A percentile compares a stretch with the other conserved stretches of the same genome.
phyloP scores from a whole-genome alignment of 768 basidiomycete species.

The Hortiboletus flavorubellus region DNA sequence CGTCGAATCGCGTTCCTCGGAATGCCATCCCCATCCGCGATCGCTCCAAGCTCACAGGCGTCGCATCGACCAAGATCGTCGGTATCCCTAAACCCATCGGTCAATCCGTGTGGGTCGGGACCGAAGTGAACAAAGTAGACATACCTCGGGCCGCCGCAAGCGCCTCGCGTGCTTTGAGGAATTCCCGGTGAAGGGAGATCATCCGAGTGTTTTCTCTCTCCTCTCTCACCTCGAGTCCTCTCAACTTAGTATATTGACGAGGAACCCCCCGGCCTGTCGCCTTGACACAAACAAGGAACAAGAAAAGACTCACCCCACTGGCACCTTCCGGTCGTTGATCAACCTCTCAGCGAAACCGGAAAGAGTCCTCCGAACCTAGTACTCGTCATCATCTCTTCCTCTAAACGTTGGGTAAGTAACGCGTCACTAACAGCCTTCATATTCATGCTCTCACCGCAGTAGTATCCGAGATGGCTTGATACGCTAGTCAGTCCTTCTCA shows the following conservation, averaged over 20 bases:
- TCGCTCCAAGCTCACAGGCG: constrained; percentile 9
- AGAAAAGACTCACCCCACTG: constrained; percentile 57
- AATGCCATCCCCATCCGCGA: not conserved
- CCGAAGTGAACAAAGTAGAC: not conserved
- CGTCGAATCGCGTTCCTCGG: constrained; percentile 1
- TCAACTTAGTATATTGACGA: constrained; percentile 47
- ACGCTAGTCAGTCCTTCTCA: constrained; percentile 62
- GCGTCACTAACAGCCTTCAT: constrained; percentile 89
- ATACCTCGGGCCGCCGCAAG: constrained; percentile 30
- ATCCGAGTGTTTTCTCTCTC: too few species aligned
- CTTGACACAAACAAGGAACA: not conserved
- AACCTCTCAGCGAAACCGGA: constrained; percentile 62
- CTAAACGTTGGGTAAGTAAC: constrained; percentile 50
- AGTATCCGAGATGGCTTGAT: constrained; percentile 86
- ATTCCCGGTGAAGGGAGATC: constrained; percentile 68
- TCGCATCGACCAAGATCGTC: constrained; percentile 60
- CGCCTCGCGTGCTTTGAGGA: constrained; percentile 46
- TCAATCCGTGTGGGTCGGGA: not conserved
- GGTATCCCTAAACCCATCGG: constrained; percentile 50
- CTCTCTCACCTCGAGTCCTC: constrained; percentile 74
- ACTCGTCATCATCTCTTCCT: constrained; percentile 89
- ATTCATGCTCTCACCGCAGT: constrained; percentile 92
- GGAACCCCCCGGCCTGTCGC: not conserved
- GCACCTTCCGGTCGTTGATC: constrained; percentile 83
- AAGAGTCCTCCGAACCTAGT: constrained; percentile 32